These are phyloP conservation scores for Xanthoconium stramineum DNA, from an alignment of 768 basidiomycete species.

Conservation along the genomic window DNA sequence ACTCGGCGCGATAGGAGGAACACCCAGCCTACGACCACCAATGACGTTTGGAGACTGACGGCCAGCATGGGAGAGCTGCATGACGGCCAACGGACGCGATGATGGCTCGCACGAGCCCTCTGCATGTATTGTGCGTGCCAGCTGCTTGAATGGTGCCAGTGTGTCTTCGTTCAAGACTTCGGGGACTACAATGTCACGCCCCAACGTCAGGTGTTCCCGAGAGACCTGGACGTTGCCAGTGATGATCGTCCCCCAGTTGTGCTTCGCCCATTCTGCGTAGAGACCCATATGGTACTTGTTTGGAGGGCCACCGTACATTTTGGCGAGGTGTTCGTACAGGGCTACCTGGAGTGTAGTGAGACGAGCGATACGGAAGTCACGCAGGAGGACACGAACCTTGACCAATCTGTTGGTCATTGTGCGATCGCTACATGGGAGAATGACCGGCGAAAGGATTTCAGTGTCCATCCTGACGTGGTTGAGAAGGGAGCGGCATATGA, in stretches of 20 bases:
- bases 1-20: conserved; percentile 70
- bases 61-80: conserved; percentile 83
- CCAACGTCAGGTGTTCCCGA: conserved; percentile 59
- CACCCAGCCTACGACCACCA: conserved; percentile 61
- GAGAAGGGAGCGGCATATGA: neutral
- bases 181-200: conserved; percentile 69
- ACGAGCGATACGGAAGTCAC: neutral
- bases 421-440: conserved; percentile 34
- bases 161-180: conserved; percentile 38
- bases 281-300: conserved; percentile 59
- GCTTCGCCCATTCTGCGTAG: conserved; percentile 71
- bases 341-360: conserved; percentile 58
- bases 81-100: conserved; percentile 47
- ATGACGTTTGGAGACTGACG: conserved; percentile 77
- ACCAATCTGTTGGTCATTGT: conserved; percentile 46
- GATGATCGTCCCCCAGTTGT: conserved; percentile 84
- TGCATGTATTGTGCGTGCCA: conserved; percentile 53
- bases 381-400: conserved; percentile 39
- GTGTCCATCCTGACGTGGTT: conserved; percentile 9
- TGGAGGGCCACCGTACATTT: conserved; percentile 66
- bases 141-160: conserved; percentile 46
- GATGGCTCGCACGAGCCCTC: conserved; percentile 5
- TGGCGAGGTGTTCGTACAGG: conserved; percentile 81
- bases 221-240: conserved; percentile 84
- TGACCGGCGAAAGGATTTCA: conserved; percentile 25